These are phyloP conservation scores for Phytophthora sojae DNA, from an alignment of 352 stramenopile genomes.

Conservation along the genomic window DNA sequence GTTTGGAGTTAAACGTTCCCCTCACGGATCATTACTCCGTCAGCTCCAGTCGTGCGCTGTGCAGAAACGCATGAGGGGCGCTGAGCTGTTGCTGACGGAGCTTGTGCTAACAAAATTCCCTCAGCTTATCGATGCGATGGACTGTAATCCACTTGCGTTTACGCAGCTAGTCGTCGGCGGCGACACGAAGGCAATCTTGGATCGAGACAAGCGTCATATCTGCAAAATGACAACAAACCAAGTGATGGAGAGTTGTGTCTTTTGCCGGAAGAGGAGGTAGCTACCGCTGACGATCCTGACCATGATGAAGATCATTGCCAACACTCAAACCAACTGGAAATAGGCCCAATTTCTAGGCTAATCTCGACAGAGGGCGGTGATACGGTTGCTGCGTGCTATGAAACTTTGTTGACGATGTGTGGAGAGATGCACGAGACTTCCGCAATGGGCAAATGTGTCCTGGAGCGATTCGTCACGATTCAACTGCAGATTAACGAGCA, in stretches of 20 bases:
- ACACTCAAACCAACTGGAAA: neutral
- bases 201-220: too few species aligned
- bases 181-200: conserved; percentile 23
- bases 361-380: neutral
- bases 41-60: conserved; percentile 50
- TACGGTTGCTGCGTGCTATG: neutral
- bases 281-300: neutral
- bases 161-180: conserved; percentile 69
- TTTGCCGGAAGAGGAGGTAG: neutral
- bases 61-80: conserved; percentile 44
- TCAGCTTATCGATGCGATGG: conserved; percentile 77
- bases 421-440: neutral
- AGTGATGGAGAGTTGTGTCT: too few species aligned
- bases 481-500: neutral
- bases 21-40: conserved; percentile 30
- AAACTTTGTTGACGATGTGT: neutral
- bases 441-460: neutral
- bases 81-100: conserved; percentile 70
- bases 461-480: neutral
- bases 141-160: conserved; percentile 78
- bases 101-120: conserved; percentile 75
- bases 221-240: too few species aligned
- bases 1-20: conserved; percentile 20
- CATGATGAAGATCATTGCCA: neutral
- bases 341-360: neutral